These are phyloP conservation scores for Laetiporus sulphureus DNA, from an alignment of 1,284 basidiomycete species.

Conservation along the genomic window DNA sequence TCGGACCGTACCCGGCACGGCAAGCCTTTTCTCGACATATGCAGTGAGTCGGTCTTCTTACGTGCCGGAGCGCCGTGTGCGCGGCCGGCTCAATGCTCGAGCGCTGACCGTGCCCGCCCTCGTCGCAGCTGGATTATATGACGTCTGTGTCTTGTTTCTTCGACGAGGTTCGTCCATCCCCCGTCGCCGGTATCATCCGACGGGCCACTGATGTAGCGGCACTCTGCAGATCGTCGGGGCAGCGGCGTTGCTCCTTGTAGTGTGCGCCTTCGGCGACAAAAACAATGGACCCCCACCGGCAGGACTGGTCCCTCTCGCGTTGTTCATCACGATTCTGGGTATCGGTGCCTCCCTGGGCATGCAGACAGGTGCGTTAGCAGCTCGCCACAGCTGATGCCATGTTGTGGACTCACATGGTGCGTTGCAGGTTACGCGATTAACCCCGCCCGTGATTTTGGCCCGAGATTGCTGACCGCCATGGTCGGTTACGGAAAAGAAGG, in stretches of 20 bases:
- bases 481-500: slow-evolving; percentile 49
- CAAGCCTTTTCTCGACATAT: slow-evolving; percentile 65
- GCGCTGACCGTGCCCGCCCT: background rate
- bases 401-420: background rate
- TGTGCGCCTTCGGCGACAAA: slow-evolving; percentile 30
- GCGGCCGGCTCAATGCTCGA: background rate
- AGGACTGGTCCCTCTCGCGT: slow-evolving; percentile 45
- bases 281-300: slow-evolving; percentile 40
- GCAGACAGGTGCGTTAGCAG: slow-evolving; percentile 40
- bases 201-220: background rate
- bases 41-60: slow-evolving; percentile 39
- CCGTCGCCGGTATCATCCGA: background rate
- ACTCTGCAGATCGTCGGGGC: background rate
- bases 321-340: slow-evolving; percentile 51
- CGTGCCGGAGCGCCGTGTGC: background rate
- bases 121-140: slow-evolving; percentile 47
- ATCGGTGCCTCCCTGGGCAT: slow-evolving; percentile 48
- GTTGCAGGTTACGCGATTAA: slow-evolving; percentile 47
- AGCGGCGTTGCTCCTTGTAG: background rate
- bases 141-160: slow-evolving; percentile 54
- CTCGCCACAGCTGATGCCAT: background rate
- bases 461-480: slow-evolving; percentile 52
- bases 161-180: slow-evolving; percentile 34
- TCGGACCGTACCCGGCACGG: slow-evolving; percentile 62
- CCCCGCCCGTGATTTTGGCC: slow-evolving; percentile 60